Percentiles rank a stretch among this genome's conserved stretches.
phyloP scores from a whole-genome alignment of 2,329 filamentous ascomycete genomes.

The Microsporum canis region DNA sequence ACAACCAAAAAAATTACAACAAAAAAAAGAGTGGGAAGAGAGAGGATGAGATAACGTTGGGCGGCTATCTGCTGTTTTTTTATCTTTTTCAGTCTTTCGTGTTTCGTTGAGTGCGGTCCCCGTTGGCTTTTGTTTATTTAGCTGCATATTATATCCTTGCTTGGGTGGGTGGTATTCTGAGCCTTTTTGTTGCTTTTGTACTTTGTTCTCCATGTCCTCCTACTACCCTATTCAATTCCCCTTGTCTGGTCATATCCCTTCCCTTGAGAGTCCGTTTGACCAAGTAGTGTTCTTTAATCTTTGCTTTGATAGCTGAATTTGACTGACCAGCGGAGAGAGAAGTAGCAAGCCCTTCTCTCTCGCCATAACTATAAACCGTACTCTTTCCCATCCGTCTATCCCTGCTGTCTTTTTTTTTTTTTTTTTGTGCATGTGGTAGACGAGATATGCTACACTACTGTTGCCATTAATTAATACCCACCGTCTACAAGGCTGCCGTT shows the following conservation, averaged over 20 bases:
- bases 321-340: not conserved
- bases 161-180: constrained; percentile 5
- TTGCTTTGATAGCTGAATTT: constrained; percentile 1
- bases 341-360: not conserved
- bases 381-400: not conserved
- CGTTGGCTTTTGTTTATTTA: constrained; percentile 7
- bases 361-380: not conserved
- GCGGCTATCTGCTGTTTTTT: constrained; percentile 14
- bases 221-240: not conserved
- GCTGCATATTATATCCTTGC: constrained; percentile 3
- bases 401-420: not conserved
- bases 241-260: not conserved
- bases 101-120: constrained; percentile 20
- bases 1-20: not conserved
- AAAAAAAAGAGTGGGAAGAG: constrained; percentile 4
- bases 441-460: not conserved
- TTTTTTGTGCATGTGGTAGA: not conserved
- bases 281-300: not conserved
- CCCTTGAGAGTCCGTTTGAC: not conserved
- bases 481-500: not conserved
- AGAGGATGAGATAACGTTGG: constrained; percentile 11
- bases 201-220: not conserved
- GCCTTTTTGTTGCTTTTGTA: not conserved
- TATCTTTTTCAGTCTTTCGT: constrained; percentile 14
- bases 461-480: not conserved